Base-by-base conservation (phyloP, 257 asterid genomes). In the Apocynum venetum region DNA sequence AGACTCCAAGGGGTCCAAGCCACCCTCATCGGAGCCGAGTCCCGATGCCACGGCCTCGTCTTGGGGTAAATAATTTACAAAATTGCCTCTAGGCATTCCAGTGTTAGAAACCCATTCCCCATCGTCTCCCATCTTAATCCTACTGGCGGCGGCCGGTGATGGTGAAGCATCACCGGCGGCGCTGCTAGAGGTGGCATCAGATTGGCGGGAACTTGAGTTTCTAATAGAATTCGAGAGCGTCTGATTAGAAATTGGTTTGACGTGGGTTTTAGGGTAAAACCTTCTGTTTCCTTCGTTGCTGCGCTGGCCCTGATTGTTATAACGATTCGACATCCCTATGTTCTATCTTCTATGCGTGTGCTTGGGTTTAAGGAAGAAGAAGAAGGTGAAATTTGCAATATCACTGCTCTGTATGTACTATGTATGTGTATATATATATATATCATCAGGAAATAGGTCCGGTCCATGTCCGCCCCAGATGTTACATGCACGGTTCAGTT, bases 1-100 rank as follows among this genome's bases (percentile, higher is more conserved):
- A 47, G 99, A 90, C 84, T 91, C 98, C 53, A 87, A 86, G 25
- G 99, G 91, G 83, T 96, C 97, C 91, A 91, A 84, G 19, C 93
- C 99, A 35, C 98, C 99, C 43, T 91, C 91, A 36, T 95, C 89
- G 19, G 92, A 84, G 14, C 93, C 90, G 40, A 87, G 89, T 52
- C 99, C 99, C 67, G 91, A 86, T 67, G 98, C 98, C 83, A 95
- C 96, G 17, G 99, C 98, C 76, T 95, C 99, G 78, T 95, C 99
- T 86, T 95, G 99, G 14, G 99, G 98, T 88, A 95, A 88, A 83
- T 95, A 95, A 80, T 87, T 82, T 3, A 95, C 94, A 56, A 87
- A 95, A 77, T 77, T 88, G 72, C 96, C 96, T 83, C 80, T 60
- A 0, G 72, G 83, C 31, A 83, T 79, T 51, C 64, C 47, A 48